Evolutionary conservation across 352 stramenopile species (phyloP).

Genomic region (Phytophthora pisi): DNA sequence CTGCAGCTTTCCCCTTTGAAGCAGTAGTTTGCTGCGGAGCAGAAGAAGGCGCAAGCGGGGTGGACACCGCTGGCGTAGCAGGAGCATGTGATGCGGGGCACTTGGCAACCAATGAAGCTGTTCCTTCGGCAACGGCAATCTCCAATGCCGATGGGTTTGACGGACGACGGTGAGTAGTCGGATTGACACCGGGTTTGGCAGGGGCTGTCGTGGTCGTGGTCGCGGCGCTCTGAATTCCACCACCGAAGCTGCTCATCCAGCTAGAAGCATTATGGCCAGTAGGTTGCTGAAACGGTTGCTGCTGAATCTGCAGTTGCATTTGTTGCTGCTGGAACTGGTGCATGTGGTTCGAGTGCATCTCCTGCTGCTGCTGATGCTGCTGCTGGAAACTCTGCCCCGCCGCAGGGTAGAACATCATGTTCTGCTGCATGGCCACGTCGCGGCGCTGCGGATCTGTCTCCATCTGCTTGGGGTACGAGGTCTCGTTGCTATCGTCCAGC

Average conservation of each 20-base stretch:
- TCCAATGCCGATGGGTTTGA: constrained; percentile 28
- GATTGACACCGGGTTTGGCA: constrained; percentile 23
- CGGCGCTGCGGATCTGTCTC: constrained; percentile 22
- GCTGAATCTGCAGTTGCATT: constrained; percentile 16
- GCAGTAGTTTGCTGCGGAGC: constrained; percentile 5
- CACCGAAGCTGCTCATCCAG: constrained; percentile 42
- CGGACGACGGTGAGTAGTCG: constrained; percentile 10
- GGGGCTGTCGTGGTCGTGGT: constrained; percentile 26
- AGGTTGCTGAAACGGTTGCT: constrained; percentile 45
- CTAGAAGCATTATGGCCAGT: constrained; percentile 20
- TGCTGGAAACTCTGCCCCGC: constrained; percentile 21
- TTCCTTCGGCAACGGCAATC: constrained; percentile 35
- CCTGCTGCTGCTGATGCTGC: constrained; percentile 31
- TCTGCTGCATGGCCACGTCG: constrained; percentile 33
- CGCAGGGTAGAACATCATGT: constrained; percentile 23
- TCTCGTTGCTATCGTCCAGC: constrained; percentile 61
- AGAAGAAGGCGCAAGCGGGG: constrained; percentile 12
- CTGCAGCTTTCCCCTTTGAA: constrained; percentile 11
- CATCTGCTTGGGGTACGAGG: constrained; percentile 39
- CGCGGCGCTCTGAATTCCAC: constrained; percentile 26
- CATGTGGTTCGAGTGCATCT: constrained; percentile 17
- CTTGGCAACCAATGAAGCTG: constrained; percentile 49
- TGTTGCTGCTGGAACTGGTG: constrained; percentile 32
- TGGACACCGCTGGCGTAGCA: not conserved
- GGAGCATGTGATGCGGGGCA: constrained; percentile 3